phyloP scores from a whole-genome alignment of 139 green algal species.

The Trebouxia sp. region DNA sequence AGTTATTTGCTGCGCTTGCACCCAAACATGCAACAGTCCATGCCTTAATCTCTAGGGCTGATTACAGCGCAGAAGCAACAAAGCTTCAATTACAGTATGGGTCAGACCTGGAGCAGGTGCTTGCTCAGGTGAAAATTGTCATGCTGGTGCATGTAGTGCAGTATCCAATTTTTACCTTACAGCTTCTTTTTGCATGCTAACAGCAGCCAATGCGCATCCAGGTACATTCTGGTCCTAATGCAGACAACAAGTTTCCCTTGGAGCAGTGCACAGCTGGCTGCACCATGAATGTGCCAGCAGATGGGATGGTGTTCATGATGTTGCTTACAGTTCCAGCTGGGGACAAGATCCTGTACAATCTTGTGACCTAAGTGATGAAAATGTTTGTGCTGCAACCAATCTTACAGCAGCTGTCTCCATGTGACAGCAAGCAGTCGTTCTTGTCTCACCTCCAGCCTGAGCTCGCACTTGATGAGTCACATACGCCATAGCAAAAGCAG shows the following conservation, averaged over 20 bases:
- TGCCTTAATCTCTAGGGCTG: background rate
- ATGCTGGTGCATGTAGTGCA: background rate
- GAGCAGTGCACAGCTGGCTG: slow-evolving; percentile 10
- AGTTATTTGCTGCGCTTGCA: background rate
- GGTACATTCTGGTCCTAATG: background rate
- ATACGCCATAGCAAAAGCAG: no score
- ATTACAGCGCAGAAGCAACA: background rate
- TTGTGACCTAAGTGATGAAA: background rate
- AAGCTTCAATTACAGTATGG: background rate
- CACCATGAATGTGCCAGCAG: background rate
- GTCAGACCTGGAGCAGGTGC: background rate
- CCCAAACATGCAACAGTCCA: background rate
- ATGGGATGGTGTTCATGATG: background rate
- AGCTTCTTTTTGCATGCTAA: background rate
- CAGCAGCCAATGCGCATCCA: background rate
- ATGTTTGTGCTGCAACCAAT: background rate
- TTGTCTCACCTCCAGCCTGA: no score
- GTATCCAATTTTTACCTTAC: background rate
- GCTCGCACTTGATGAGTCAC: no score
- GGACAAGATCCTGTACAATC: slow-evolving; percentile 17
- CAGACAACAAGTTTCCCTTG: slow-evolving; percentile 10
- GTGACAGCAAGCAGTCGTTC: background rate
- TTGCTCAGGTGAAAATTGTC: background rate
- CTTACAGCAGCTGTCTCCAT: background rate
- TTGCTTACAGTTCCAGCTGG: slow-evolving; percentile 1